Base-by-base conservation (phyloP, 108 stramenopile species). In the Fragilariopsis cylindrus region DNA sequence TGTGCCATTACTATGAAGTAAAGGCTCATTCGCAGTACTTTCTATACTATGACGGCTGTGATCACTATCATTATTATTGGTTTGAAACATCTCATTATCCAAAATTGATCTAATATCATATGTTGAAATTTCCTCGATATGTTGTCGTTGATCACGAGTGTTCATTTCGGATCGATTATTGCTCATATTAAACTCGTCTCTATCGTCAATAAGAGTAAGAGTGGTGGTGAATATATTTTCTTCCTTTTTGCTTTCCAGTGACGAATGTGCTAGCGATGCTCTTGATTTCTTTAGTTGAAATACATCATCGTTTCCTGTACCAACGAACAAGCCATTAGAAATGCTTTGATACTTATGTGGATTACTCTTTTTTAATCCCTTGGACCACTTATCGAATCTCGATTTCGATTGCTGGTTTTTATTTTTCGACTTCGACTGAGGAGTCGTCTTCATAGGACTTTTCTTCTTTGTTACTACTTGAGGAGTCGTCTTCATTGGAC, bases 381-480 rank as follows among this genome's bases (percentile, higher is more conserved):
- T 60, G 19, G 58, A 60, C 58, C 58, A 60, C 41, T 43, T 21
- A 21, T 60, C 58, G 21, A 60, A 30, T 39, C 41, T 52, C 30
- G 30, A 30, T 30, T 30, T 56, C 11, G 55, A 56, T 9, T 56
- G 30, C 30, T 30, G 30, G 30, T 30, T 2, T 2, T 30, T 30
- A 2, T 30, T 30, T 30, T 30, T 30, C 30, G 30, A 30, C 30
- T 30, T 30, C 30, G 30, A 30, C 30, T 30, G 30, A 30, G 30
- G 30, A 30, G 30, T 30, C 30, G 30, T 30, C 30, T 30, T 30
- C 30, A 30, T 30, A 30, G 30, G 30, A 30, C 30, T 30, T 30
- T 30, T 30, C 30, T 30, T 30, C 30, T 30, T 30, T 30, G 30
- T 30, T 30, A 30, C 2, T 19, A 19, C 19, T 19, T 19, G 19